phyloP scores from a whole-genome alignment of 768 basidiomycete genomes.

The Omphalotus guepiniiformis region DNA sequence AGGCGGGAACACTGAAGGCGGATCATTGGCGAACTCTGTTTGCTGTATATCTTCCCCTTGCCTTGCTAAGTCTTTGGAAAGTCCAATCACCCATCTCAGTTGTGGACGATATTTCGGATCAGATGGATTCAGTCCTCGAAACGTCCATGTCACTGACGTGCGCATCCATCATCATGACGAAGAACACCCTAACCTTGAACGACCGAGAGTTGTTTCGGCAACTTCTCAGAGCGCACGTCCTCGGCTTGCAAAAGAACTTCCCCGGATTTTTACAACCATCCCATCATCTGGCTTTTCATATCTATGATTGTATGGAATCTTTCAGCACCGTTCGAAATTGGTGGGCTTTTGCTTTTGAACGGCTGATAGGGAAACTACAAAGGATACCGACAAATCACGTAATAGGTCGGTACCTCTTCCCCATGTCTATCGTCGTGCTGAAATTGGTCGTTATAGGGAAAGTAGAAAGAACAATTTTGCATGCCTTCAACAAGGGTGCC shows the following conservation, averaged over 20 bases:
- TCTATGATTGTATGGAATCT: constrained; percentile 10
- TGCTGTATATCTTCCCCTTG: constrained; percentile 19
- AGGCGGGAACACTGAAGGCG: constrained; percentile 21
- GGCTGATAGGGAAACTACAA: constrained; percentile 20
- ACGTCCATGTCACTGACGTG: constrained; percentile 1
- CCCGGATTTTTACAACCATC: constrained; percentile 9
- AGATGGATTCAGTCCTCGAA: constrained; percentile 2
- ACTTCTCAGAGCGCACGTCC: constrained; percentile 9
- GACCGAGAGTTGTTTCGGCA: background rate
- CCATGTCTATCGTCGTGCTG: background rate
- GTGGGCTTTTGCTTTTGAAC: constrained; percentile 23
- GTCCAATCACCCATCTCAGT: background rate
- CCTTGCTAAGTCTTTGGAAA: constrained; percentile 19
- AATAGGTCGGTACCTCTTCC: constrained; percentile 9
- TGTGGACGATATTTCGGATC: background rate
- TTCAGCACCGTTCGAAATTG: constrained; percentile 15
- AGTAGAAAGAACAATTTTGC: constrained; percentile 12
- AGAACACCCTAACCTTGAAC: background rate
- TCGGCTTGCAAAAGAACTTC: constrained; percentile 6
- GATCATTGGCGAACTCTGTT: constrained; percentile 18
- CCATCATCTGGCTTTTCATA: constrained; percentile 11
- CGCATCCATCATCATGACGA: constrained; percentile 1
- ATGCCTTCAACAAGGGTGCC: constrained; percentile 12
- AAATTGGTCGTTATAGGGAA: constrained; percentile 2
- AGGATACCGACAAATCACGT: constrained; percentile 18